Conservation (phyloP, 2,329 filamentous ascomycete species). For the Calonectria hawksworthii region DNA sequence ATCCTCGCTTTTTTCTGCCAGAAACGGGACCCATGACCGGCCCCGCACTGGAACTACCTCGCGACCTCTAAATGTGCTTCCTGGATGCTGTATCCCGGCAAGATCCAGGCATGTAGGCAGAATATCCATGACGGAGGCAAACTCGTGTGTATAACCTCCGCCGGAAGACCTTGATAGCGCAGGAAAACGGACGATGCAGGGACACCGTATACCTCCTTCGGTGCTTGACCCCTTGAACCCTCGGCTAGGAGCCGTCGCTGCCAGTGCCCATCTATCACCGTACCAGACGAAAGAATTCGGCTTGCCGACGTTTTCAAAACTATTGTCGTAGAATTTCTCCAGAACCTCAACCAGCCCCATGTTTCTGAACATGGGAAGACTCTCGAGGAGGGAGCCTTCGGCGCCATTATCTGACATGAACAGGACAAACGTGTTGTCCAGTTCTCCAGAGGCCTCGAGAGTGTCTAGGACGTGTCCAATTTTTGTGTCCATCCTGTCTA, state of each 20-base stretch:
- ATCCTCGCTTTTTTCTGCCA: neutral
- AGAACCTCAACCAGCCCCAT: neutral
- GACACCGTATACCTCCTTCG: neutral
- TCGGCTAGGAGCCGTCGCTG: neutral
- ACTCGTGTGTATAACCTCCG: neutral
- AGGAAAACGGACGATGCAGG: neutral
- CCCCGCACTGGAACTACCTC: neutral
- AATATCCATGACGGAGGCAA: neutral
- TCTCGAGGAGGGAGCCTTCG: neutral
- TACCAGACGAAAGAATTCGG: neutral
- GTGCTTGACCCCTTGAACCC: neutral
- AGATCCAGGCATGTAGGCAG: neutral
- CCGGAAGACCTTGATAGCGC: neutral
- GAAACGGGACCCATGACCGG: neutral
- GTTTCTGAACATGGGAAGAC: neutral
- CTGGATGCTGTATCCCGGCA: neutral
- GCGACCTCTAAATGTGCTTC: neutral
- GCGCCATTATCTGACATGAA: constrained; percentile 7
- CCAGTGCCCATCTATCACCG: neutral
- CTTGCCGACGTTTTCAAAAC: neutral
- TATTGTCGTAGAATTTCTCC: neutral
- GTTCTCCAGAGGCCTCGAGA: neutral
- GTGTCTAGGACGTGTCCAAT: constrained; percentile 57
- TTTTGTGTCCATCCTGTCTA: constrained; percentile 72
- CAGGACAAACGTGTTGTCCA: neutral